Base-by-base conservation (phyloP, 2,329 filamentous ascomycete species). In the Hawksworthiomyces lignivorus region DNA sequence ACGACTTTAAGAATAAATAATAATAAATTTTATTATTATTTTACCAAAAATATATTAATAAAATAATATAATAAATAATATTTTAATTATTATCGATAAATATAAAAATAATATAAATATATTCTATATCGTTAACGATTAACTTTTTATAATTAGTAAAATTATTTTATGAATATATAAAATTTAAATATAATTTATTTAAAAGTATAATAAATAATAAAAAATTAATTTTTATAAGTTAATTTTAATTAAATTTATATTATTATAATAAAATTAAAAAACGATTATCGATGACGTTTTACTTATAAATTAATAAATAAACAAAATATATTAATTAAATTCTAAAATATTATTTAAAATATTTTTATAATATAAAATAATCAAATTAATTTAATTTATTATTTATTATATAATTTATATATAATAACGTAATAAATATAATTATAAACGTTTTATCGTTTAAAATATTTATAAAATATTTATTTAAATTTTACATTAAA, bases 381-480 rank as follows among this genome's bases (percentile, higher is more conserved):
- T n/a, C n/a, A n/a, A n/a, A n/a, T n/a, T n/a, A n/a, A n/a, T 48
- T 43, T 41, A 39, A 39, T 36, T 44, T 43, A 39, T 46, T 44
- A 43, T 44, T 39, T 36, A 48, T 19, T 38, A 35, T 30, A 35
- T 37, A 38, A 27, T 37, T 20, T 27, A 42, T 21, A 35, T 30
- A 35, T 37, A 38, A 27, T 37, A n/a, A 26, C 36, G 22, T 17
- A n/a, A n/a, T 6, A 14, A n/a, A 17, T n/a, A 31, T 31, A 14
- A 31, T n/a, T 31, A n/a, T 14, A 31, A n/a, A n/a, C n/a, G n/a
- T n/a, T n/a, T 31, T n/a, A 31, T 31, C 15, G 8, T 14, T 17
- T 14, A 31, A n/a, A 17, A n/a, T 17, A 14, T 6, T 31, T 9
- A n/a, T 31, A 14, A n/a, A 7, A 31, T 14, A 14, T 31, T 9